Evolutionary conservation across 208 protist species (phyloP).

Genomic region (Wallacemonas sp.): DNA sequence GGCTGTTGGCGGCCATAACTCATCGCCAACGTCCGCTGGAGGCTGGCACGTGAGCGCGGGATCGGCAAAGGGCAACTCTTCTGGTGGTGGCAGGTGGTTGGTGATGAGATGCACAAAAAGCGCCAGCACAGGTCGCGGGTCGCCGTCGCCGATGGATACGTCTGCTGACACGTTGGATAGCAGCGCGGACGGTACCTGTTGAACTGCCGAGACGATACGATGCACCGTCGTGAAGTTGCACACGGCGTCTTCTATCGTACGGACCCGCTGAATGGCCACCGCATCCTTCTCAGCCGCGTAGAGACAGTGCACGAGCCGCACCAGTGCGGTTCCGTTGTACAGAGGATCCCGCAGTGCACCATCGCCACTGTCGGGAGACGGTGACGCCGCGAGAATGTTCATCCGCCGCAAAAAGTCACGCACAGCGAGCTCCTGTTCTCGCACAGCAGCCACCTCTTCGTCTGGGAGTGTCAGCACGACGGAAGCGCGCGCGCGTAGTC

Average conservation of each 20-base stretch:
- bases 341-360: slow-evolving; percentile 53
- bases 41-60: slow-evolving; percentile 45
- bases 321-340: slow-evolving; percentile 67
- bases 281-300: background rate
- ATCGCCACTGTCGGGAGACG: background rate
- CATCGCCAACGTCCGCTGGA: slow-evolving; percentile 18
- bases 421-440: slow-evolving; percentile 33
- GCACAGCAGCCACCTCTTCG: slow-evolving; percentile 15
- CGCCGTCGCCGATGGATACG: background rate
- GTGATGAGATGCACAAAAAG: slow-evolving; percentile 54
- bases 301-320: slow-evolving; percentile 42
- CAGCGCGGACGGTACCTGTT: background rate
- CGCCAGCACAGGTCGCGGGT: slow-evolving; percentile 35
- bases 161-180: background rate
- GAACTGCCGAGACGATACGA: background rate
- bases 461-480: too few relatives aligned
- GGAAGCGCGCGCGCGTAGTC: too few relatives aligned
- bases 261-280: slow-evolving; percentile 12
- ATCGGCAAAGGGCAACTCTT: slow-evolving; percentile 29
- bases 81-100: slow-evolving; percentile 37
- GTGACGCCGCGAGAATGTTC: slow-evolving; percentile 43
- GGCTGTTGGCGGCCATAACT: background rate
- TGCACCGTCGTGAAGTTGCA: slow-evolving; percentile 39
- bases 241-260: slow-evolving; percentile 45
- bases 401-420: slow-evolving; percentile 74